phyloP scores from a whole-genome alignment of 208 protist species.

The Crithidia expoeki region DNA sequence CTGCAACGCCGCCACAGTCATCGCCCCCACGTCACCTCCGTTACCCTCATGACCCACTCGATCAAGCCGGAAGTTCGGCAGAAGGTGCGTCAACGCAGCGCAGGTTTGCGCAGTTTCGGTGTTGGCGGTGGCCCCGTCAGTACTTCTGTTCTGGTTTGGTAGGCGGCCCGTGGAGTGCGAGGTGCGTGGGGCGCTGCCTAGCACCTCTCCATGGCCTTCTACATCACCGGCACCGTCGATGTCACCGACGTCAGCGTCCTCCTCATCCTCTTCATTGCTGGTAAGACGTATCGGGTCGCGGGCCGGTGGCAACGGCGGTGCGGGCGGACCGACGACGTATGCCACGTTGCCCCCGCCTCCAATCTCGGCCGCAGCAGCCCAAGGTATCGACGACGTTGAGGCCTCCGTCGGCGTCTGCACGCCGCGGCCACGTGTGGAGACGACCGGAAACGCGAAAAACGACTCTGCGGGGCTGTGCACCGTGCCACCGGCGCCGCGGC shows the following conservation, averaged over 20 bases:
- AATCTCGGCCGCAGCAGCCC: background rate
- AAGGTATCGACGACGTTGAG: background rate
- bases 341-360: background rate
- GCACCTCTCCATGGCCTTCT: background rate
- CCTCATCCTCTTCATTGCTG: conserved; percentile 1
- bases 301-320: background rate
- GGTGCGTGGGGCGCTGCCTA: conserved; percentile 2
- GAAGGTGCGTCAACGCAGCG: background rate
- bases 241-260: background rate
- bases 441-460: background rate
- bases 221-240: background rate
- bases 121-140: background rate
- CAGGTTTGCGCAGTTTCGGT: background rate
- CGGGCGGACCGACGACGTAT: background rate
- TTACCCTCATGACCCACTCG: background rate
- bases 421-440: background rate
- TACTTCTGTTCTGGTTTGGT: background rate
- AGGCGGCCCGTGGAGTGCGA: background rate
- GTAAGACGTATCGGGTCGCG: background rate
- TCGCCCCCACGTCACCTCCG: background rate
- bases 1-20: background rate
- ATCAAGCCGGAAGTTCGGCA: conserved; percentile 5
- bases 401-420: background rate
- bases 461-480: conserved; percentile 5
- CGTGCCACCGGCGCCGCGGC: background rate